Conservation (phyloP, 177 flowering plant genomes). For the Vitis hybrid region DNA sequence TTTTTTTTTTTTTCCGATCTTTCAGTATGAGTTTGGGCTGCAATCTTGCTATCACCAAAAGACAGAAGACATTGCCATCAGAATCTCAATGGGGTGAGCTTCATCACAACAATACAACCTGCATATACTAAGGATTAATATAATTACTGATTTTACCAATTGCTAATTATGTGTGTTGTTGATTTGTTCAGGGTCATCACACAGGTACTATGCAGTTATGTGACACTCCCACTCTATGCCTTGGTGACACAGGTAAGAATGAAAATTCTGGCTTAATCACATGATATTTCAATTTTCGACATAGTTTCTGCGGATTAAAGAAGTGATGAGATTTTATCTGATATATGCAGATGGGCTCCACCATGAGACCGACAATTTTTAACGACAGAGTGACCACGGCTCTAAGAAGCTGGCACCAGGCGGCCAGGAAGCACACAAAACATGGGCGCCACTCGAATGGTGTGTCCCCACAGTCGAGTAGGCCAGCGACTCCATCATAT, state of each 20-base stretch:
- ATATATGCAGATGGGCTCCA: slow-evolving; percentile 52
- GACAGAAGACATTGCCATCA: slow-evolving; percentile 38
- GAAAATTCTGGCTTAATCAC: background rate
- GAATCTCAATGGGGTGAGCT: slow-evolving; percentile 56
- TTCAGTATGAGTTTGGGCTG: slow-evolving; percentile 38
- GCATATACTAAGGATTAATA: background rate
- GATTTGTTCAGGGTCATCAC: slow-evolving; percentile 44
- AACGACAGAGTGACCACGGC: slow-evolving; percentile 51
- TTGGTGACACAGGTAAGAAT: slow-evolving; percentile 74
- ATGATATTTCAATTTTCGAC: no score
- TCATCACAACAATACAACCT: background rate
- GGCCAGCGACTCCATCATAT: slow-evolving; percentile 41
- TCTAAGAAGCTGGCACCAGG: slow-evolving; percentile 42
- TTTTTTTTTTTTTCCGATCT: background rate
- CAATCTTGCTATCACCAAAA: slow-evolving; percentile 41
- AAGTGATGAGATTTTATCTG: no score
- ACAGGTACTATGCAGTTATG: slow-evolving; percentile 71
- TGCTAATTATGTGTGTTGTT: background rate
- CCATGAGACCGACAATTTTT: slow-evolving; percentile 56
- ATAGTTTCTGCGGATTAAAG: background rate
- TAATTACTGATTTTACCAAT: no score
- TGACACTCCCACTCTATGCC: slow-evolving; percentile 81
- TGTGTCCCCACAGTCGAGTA: slow-evolving; percentile 38
- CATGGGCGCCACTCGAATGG: slow-evolving; percentile 22
- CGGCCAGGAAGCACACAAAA: slow-evolving; percentile 41